A percentile compares a stretch with the other conserved stretches of the same genome.
Conservation (phyloP, 805 yeast species). For the Saccharomycodes ludwigii region DNA sequence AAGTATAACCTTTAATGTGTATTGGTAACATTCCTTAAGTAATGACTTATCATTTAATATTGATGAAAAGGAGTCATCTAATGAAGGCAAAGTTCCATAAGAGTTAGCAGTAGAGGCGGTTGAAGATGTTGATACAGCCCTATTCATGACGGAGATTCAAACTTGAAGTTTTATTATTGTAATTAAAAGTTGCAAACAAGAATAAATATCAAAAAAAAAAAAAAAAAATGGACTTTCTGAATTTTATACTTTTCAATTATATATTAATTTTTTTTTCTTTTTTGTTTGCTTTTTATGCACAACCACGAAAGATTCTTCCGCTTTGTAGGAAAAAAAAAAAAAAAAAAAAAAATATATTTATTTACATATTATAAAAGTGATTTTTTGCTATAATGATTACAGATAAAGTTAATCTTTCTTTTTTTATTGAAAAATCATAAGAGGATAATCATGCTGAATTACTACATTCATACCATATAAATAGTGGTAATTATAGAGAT, state of each 20-base stretch:
- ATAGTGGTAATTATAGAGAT: not conserved
- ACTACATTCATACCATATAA: not conserved
- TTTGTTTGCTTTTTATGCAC: no score
- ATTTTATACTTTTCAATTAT: no score
- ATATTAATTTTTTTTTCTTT: no score
- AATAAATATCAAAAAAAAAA: no score
- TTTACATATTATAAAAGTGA: no score
- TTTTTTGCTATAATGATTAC: no score
- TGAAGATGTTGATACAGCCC: conserved; percentile 8
- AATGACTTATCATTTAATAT: conserved; percentile 4
- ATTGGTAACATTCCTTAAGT: conserved; percentile 32
- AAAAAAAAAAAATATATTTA: no score
- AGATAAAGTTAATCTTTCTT: conserved; percentile 14
- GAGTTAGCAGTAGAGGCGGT: conserved; percentile 6
- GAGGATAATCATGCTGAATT: not conserved
- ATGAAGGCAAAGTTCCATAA: conserved; percentile 2
- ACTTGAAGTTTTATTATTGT: conserved; percentile 1
- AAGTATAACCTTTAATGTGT: conserved; percentile 41
- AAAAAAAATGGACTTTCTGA: no score
- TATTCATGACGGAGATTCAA: conserved; percentile 1
- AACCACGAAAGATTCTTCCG: no score
- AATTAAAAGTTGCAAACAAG: not conserved
- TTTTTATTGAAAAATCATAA: conserved; percentile 3
- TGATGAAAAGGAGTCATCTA: conserved; percentile 5
- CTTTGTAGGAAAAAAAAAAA: no score